Conservation (phyloP, 306 rosid genomes). For the Neltuma alba region DNA sequence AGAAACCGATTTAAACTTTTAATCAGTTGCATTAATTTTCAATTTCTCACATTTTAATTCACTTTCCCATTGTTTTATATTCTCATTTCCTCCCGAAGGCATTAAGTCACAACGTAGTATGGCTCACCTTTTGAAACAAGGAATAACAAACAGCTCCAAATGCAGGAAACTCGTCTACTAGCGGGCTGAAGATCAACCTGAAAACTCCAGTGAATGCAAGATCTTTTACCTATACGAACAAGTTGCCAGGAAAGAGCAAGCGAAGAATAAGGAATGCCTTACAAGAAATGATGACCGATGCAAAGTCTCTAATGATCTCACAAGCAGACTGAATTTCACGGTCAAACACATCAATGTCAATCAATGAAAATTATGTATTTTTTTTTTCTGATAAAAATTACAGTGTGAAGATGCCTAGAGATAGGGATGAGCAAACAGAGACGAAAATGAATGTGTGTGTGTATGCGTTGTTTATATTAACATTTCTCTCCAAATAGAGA, state of each 20-base stretch:
- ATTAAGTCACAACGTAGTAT: slow-evolving; percentile 21
- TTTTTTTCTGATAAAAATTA: slow-evolving; percentile 23
- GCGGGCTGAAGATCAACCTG: slow-evolving; percentile 96
- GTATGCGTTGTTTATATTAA: neutral
- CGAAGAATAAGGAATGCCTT: slow-evolving; percentile 36
- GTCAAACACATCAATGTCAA: slow-evolving; percentile 9
- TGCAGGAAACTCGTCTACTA: slow-evolving; percentile 79
- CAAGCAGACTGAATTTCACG: slow-evolving; percentile 14
- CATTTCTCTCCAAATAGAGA: neutral
- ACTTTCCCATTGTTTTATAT: neutral
- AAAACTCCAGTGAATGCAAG: slow-evolving; percentile 99
- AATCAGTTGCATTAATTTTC: slow-evolving; percentile 5
- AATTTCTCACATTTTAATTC: slow-evolving; percentile 14
- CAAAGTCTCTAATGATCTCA: slow-evolving; percentile 27
- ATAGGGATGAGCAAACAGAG: slow-evolving; percentile 12
- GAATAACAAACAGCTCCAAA: slow-evolving; percentile 91
- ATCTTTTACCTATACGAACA: slow-evolving; percentile 85
- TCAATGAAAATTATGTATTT: slow-evolving; percentile 27
- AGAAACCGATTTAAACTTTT: neutral
- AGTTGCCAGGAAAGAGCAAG: slow-evolving; percentile 43
- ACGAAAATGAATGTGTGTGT: neutral
- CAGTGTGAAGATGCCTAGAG: slow-evolving; percentile 4
- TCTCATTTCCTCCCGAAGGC: neutral
- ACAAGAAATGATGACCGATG: slow-evolving; percentile 16
- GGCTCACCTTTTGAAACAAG: slow-evolving; percentile 74